A percentile compares a stretch with the other conserved stretches of the same genome.
These are phyloP conservation scores for Colletotrichum lentis DNA, from an alignment of 2,329 filamentous ascomycete genomes.

Conservation along the genomic window DNA sequence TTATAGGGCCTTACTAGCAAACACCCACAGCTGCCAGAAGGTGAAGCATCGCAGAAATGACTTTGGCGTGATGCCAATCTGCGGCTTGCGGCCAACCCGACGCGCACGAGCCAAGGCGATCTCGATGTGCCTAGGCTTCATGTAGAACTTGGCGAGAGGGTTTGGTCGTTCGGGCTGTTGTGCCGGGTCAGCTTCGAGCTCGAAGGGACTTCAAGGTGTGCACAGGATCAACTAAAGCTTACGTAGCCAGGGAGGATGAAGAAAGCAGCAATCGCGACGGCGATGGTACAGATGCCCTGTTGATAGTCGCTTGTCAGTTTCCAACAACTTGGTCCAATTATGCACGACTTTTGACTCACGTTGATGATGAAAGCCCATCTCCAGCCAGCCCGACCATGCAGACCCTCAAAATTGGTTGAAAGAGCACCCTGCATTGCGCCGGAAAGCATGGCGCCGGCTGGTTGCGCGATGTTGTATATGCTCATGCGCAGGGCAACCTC, in stretches of 20 bases:
- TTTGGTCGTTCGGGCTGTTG: slow-evolving; percentile 27
- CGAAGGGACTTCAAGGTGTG: no score
- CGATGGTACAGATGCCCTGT: slow-evolving; percentile 23
- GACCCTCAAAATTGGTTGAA: slow-evolving; percentile 61
- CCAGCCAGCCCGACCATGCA: slow-evolving; percentile 51
- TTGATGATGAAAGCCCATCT: slow-evolving; percentile 55
- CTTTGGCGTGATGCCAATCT: slow-evolving; percentile 27
- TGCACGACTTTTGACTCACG: slow-evolving; percentile 3
- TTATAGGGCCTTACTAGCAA: slow-evolving; percentile 3
- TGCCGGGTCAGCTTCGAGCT: background rate
- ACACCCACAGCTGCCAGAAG: slow-evolving; percentile 29
- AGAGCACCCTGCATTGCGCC: slow-evolving; percentile 63
- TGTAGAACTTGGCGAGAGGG: slow-evolving; percentile 22
- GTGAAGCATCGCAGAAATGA: slow-evolving; percentile 27
- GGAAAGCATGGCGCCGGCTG: slow-evolving; percentile 62
- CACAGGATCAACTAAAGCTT: background rate
- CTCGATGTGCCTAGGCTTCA: slow-evolving; percentile 22
- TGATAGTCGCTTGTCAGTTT: background rate
- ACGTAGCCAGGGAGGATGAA: slow-evolving; percentile 28
- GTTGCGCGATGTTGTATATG: slow-evolving; percentile 60
- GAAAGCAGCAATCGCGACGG: slow-evolving; percentile 24
- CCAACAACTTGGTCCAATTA: rapidly evolving
- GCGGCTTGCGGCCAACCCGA: slow-evolving; percentile 19
- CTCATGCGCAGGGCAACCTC: slow-evolving; percentile 59
- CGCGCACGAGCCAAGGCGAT: slow-evolving; percentile 24